Evolutionary conservation across 495 filamentous ascomycete genomes (phyloP), one percentile per base, ranked within the genome.

Genomic region (Pyronema domesticum): DNA sequence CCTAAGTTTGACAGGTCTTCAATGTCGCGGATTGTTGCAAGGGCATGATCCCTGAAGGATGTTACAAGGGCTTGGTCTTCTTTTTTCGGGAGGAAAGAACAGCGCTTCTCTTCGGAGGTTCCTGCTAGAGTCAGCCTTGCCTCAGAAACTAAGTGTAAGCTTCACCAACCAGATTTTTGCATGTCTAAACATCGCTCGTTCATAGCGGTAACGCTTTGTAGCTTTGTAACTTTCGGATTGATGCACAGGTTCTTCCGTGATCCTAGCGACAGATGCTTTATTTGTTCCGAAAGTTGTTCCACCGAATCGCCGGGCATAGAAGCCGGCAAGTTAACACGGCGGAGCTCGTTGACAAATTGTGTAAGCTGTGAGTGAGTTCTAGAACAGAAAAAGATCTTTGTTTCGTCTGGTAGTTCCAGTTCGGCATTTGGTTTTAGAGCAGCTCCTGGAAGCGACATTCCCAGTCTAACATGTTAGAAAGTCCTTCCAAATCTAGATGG

Each of bases 161-260:
- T 19, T 51, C 23, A 51, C 42, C 77, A 81, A 30, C 72, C 71
- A 1, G 84, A 71, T 65, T 94, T 80, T 60, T 98, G 91, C 18
- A 96, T 71, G 46, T 96, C 89, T 19, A 93, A 70, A 65, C 91
- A 98, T n/a, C 83, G 73, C 68, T 96, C 91, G 60, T 96, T 98
- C 68, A 98, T 95, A 9, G 88, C 86, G 0, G 83, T 82, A 14
- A 80, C 70, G 57, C 76, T 85, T 0, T 74, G 75, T 9, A 95
- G 75, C 15, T 75, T 77, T 40, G 72, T 70, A 13, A 98, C 89
- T 23, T 78, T 77, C 3, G 83, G 75, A 60, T 96, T 95, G 63
- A 96, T 95, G 67, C 91, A 98, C 2, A 98, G 73, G 56, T 87
- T 88, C 60, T 89, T 94, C 30, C 91, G 75, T 0, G 91, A 95